Evolutionary conservation across 495 filamentous ascomycete genomes (phyloP), one percentile per base, ranked within the genome.

Genomic region (Neurospora terricola): DNA sequence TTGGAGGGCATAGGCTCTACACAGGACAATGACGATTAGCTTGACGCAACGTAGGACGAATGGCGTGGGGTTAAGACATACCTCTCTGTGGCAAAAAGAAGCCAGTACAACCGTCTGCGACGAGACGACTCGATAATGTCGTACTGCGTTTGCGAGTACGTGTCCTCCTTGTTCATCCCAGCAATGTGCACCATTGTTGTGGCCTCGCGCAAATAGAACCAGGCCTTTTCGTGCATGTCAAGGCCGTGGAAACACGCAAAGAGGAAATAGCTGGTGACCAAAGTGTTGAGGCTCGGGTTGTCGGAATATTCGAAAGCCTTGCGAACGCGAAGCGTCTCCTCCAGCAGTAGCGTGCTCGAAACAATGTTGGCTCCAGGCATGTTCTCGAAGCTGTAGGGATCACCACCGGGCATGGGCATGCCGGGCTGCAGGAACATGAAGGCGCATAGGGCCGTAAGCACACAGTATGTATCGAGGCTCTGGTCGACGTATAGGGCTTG

Each of bases 341-440:
- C 87, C 73, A 96, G 84, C 21, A 97, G 81, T n/a, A 90, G 80
- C 73, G 87, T 88, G 71, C 88, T 87, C 3, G 85, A 85, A 14
- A 86, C 82, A 27, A 89, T 83, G 74, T 86, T 87, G 42, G 82
- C 84, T 6, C 86, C 87, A 37, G 85, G 84, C 79, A 87, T 81
- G 75, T 83, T 82, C 70, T 87, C 87, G 71, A 86, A 79, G 38
- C 81, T 82, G 27, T 87, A 83, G 68, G 87, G 86, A 69, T 90
- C 83, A 37, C 84, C 84, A 43, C 71, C 71, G 0, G 87, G 86
- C 36, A 88, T 83, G 5, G 83, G 86, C 83, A 95, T 93, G 72
- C 91, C 89, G 0, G 93, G 90, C 77, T 97, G 94, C 27, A 96
- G 92, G 83, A 94, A 89, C 77, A 94, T 93, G 77, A 92, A 94